Conservation (phyloP, 2,329 filamentous ascomycete species). For the Paraphaeosphaeria sporulosa region DNA sequence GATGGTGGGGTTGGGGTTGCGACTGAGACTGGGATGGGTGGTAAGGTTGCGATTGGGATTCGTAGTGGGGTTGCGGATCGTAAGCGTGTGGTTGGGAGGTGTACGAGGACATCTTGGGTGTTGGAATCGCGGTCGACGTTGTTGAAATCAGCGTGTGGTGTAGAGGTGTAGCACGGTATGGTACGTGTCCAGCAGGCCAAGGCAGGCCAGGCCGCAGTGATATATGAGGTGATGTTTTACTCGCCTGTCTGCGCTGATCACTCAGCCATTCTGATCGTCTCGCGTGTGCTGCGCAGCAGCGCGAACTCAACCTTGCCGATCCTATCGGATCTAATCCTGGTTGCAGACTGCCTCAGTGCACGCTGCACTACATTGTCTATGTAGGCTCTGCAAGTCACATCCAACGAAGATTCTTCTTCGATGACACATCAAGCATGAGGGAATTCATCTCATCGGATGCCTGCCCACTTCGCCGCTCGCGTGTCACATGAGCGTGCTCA, state of each 20-base stretch:
- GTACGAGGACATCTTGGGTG: slow-evolving; percentile 1
- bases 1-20: slow-evolving; percentile 75
- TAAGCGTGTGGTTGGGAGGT: slow-evolving; percentile 1
- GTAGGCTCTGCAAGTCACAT: not conserved
- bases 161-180: not conserved
- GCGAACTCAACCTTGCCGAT: not conserved
- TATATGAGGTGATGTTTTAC: slow-evolving; percentile 13
- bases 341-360: not conserved
- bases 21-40: slow-evolving; percentile 27
- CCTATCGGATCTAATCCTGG: slow-evolving; percentile 1
- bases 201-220: not conserved
- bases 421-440: not conserved
- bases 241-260: not conserved
- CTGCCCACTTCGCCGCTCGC: slow-evolving; percentile 1
- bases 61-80: slow-evolving; percentile 56
- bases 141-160: not conserved
- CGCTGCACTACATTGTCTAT: not conserved
- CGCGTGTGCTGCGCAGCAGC: not conserved
- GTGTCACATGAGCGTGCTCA: slow-evolving; percentile 10
- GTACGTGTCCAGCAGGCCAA: not conserved
- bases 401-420: not conserved
- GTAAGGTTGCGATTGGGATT: slow-evolving; percentile 75
- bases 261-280: not conserved
- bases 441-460: not conserved
- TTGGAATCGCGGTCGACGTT: not conserved